Evolutionary conservation across 2,329 filamentous ascomycete species (phyloP).

Genomic region (Teratosphaeria gauchensis): DNA sequence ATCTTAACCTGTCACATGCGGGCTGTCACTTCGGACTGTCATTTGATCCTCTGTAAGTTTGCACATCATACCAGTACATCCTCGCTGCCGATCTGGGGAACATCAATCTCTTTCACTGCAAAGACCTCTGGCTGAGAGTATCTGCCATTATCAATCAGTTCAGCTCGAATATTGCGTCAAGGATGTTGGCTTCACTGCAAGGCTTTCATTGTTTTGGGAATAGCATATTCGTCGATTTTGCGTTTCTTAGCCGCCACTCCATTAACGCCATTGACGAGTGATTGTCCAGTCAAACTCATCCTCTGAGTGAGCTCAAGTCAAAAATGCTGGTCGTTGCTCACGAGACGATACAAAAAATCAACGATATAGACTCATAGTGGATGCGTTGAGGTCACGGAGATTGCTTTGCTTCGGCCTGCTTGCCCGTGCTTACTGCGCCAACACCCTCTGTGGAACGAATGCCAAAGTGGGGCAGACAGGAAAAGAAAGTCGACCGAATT

Average conservation of each 20-base stretch:
- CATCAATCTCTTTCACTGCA: conserved; percentile 4
- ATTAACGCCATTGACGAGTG: neutral
- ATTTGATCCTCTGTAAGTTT: neutral
- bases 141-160: neutral
- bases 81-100: conserved; percentile 1
- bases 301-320: neutral
- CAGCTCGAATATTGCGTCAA: neutral
- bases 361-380: no score
- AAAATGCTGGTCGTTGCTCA: neutral
- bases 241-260: neutral
- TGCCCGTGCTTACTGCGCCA: neutral
- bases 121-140: conserved; percentile 4
- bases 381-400: neutral
- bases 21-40: no score
- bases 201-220: conserved; percentile 4
- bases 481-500: neutral
- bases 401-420: neutral
- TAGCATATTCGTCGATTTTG: neutral
- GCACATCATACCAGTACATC: conserved; percentile 3
- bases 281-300: neutral
- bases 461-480: neutral
- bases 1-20: conserved; percentile 4
- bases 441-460: neutral
- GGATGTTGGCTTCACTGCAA: conserved; percentile 1
- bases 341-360: no score